Base-by-base conservation (phyloP, 768 basidiomycete genomes). In the Pisolithus albus region DNA sequence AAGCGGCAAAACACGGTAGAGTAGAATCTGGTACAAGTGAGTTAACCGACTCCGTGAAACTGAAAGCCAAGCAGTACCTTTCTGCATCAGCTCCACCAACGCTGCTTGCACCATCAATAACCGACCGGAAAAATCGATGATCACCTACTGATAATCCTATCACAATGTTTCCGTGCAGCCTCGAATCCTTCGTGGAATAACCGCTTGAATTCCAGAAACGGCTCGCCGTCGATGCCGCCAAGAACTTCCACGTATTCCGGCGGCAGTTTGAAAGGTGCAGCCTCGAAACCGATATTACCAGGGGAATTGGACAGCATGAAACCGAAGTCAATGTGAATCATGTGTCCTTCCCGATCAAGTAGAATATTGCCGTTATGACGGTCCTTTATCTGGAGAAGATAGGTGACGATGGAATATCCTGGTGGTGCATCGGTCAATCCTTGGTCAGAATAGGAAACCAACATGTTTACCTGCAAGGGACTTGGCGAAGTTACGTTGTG, bases 311-410 rank as follows among this genome's bases (percentile, higher is more conserved):
- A 88, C 32, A 98, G 77, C 78, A 98, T 95, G 73, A 98, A 98
- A 2, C 96, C 96, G 65, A 98, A 99, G 68, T 98, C 96, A 54
- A 99, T 99, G 66, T 99, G 91, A 46, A 96, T 86, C 21, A 96
- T 75, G 59, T 94, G 94, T 0, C 96, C 96, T 32, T 96, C 92
- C 49, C 91, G 82, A 70, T 98, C 96, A 44, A 99, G 73, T 5
- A 99, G 80, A 49, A 99, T 98, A 64, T 98, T 99, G 28, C 96
- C 96, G 62, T 99, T 99, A 64, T 99, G 96, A 11, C 96, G 82
- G 67, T 99, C 96, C 70, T 98, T 98, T 69, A 99, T 87, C 70
- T 98, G 96, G 4, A 99, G 80, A 7, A 98, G 81, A 69, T 89
- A 97, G n/a, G 92, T 94, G 37, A 97, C 84, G 46, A 98, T 74